Conservation (phyloP, 129 eudicot genomes). For the Flaveria robusta region DNA sequence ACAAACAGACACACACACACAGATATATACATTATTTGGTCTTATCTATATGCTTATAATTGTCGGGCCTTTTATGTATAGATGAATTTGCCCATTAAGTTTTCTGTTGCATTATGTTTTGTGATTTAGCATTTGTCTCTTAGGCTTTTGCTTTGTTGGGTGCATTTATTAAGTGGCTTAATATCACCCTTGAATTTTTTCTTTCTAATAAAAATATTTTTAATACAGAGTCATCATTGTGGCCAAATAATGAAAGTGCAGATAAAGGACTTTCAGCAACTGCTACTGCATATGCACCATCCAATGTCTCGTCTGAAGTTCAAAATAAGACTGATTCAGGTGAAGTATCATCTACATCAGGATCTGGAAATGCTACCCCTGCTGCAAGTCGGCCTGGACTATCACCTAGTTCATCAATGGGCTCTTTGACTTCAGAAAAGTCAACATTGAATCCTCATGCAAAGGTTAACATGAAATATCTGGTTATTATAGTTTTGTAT, state of each 20-base stretch:
- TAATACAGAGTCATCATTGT: conserved; percentile 40
- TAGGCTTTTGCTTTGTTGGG: neutral
- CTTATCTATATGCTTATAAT: neutral
- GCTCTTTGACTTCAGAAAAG: conserved; percentile 84
- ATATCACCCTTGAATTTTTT: neutral
- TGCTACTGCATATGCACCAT: conserved; percentile 58
- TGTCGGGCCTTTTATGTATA: neutral
- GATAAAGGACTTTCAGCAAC: conserved; percentile 53
- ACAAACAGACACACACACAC: neutral
- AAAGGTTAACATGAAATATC: conserved; percentile 50
- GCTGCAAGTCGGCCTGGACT: conserved; percentile 55
- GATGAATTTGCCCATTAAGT: conserved; percentile 12
- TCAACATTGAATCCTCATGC: conserved; percentile 94
- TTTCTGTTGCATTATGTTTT: conserved; percentile 3
- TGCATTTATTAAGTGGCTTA: conserved; percentile 1
- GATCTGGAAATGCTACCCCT: conserved; percentile 45
- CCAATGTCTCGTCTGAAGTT: conserved; percentile 41
- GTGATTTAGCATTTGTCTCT: neutral
- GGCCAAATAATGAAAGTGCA: conserved; percentile 46
- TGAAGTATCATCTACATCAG: conserved; percentile 58
- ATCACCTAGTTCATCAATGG: conserved; percentile 83
- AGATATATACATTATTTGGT: neutral
- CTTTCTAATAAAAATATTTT: neutral
- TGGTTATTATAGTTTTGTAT: neutral
- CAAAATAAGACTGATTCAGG: conserved; percentile 44